Conservation (phyloP, 108 stramenopile genomes). For the Aurantiochytrium sp. region DNA sequence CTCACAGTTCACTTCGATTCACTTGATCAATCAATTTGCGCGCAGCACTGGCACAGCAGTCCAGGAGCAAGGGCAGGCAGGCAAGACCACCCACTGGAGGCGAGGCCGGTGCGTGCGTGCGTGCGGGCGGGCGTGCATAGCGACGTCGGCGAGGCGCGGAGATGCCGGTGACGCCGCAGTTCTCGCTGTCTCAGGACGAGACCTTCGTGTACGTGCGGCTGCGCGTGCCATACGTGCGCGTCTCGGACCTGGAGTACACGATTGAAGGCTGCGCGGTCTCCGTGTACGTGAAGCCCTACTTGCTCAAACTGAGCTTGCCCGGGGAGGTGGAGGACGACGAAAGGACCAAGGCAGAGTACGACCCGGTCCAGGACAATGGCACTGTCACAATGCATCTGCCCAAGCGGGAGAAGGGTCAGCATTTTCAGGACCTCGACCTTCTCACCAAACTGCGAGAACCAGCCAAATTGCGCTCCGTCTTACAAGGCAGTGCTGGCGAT, state of each 20-base stretch:
- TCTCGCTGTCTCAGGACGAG: conserved; percentile 10
- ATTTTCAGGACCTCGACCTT: conserved; percentile 19
- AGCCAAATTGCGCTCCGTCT: neutral
- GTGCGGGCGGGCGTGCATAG: neutral
- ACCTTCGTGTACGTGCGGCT: neutral
- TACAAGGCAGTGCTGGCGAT: neutral
- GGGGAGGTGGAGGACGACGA: conserved; percentile 21
- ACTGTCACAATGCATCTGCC: conserved; percentile 3
- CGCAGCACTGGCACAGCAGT: too few relatives aligned
- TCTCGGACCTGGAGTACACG: conserved; percentile 18
- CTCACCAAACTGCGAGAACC: neutral
- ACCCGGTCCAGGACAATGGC: neutral
- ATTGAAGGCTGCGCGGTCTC: conserved; percentile 20
- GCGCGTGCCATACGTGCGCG: conserved; percentile 23
- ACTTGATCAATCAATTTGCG: too few relatives aligned
- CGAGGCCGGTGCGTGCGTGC: too few relatives aligned
- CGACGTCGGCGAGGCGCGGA: neutral
- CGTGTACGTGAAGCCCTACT: conserved; percentile 28
- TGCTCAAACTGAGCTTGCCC: conserved; percentile 24
- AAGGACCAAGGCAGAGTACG: neutral
- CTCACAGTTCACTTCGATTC: too few relatives aligned
- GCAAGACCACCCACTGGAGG: too few relatives aligned
- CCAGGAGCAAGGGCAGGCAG: too few relatives aligned
- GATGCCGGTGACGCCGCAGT: conserved; percentile 16
- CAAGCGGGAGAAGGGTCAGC: neutral